Base-by-base conservation (phyloP, 1,284 basidiomycete species). In the Trametes polyzona region DNA sequence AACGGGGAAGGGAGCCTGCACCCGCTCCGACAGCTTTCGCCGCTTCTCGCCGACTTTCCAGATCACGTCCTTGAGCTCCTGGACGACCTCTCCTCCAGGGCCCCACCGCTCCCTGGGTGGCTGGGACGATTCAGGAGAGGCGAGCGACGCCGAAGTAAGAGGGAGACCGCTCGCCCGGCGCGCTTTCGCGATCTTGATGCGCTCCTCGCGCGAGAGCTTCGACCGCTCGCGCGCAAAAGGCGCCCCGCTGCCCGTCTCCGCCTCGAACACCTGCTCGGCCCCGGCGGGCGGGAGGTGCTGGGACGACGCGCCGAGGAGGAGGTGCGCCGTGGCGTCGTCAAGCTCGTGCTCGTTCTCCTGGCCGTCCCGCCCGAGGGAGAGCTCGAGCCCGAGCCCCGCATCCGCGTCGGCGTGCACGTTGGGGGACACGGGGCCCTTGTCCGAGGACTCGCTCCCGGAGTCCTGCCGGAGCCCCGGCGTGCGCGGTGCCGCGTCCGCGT, bases 31-130 rank as follows among this genome's bases (percentile, higher is more conserved):
- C 78, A 87, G 76, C 70, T 77, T 79, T 60, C 87, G 73, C 66
- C 85, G 76, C 67, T 78, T 77, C 73, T 92, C 87, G 21, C 88
- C 82, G 6, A 93, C 90, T 67, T 90, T 87, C 85, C 87, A 90
- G 27, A 92, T 92, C 14, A 92, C 90, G 65, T 90, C 88, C 71
- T 88, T 90, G 63, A 93, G 74, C 72, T 92, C 90, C 67, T 90
- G 84, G 8, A 92, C 89, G 32, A 93, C 89, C 58, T 92, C 90
- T 1, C 84, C 86, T 11, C 85, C 83, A 10, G 88, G 90, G 0
- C 87, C 89, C 86, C 87, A 88, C 50, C 75, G 74, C 66, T 83
- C 82, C 33, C 49, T 47, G 27, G 56, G 50, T 23, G 57, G 59
- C 47, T 35, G 24, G 9, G 44, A 23, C 32, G 39, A 42, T 1